Evolutionary conservation across 208 protist genomes (phyloP), one percentile per base, ranked within the genome.

Genomic region (Trypanosomatidae sp.): DNA sequence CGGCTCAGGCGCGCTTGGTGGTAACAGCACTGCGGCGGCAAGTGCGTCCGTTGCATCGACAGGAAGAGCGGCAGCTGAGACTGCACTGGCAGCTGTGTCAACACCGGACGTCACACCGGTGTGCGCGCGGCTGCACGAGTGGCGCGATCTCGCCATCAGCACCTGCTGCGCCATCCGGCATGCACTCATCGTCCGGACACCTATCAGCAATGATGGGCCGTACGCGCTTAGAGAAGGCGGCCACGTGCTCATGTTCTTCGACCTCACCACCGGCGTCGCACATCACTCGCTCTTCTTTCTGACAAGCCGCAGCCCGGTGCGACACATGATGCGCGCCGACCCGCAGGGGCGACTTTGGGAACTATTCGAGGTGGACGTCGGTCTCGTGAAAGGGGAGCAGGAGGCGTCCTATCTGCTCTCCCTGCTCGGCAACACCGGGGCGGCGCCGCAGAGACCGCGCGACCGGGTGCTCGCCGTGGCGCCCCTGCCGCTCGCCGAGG

Each of bases 171-270:
- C 71, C 15, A 74, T 59, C 19, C 73, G 74, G 0, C 69, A 70
- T 12, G 56, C 73, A 36, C 74, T 89, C 47, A 53, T 79, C 19
- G 64, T 91, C 17, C 66, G 74, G 33, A 81, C 81, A 0, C 75
- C 71, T 13, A 56, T 88, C 44, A 67, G 73, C 33, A 68, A 79
- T 28, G 73, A 55, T 46, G 50, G 74, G 53, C 77, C 81, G n/a
- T 85, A 82, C 73, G 71, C 81, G 5, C 43, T 69, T 4, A 62
- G 72, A 15, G 59, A 80, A 22, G 76, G 73, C 33, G 84, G 82
- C 30, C 80, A 72, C 28, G 80, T 86, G 9, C 59, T 88, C 12
- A 62, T 73, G 53, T 89, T 91, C 74, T 87, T 86, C 64, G 83
- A 91, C 64, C 52, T 76, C 36, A 41, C 46, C 56, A 77, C 76